phyloP scores from a whole-genome alignment of 2,329 filamentous ascomycete species.

The Hymenotorrendiella dingleyae region DNA sequence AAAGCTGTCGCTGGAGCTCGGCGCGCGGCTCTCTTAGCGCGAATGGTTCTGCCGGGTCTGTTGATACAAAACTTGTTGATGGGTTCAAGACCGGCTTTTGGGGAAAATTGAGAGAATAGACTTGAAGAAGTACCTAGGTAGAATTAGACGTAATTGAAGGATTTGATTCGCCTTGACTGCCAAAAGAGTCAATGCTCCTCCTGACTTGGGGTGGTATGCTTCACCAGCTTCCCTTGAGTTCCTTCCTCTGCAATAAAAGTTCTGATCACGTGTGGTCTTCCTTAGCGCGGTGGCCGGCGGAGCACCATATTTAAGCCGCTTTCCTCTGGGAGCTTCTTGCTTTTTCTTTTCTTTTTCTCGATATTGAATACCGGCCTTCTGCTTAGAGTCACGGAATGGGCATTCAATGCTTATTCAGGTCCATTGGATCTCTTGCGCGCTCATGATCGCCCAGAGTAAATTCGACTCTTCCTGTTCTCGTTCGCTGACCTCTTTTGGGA shows the following conservation, averaged over 20 bases:
- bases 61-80: too few species aligned
- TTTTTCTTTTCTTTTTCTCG: slow-evolving; percentile 44
- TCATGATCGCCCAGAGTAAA: slow-evolving; percentile 94
- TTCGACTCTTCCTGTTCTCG: slow-evolving; percentile 64
- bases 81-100: too few species aligned
- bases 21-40: slow-evolving; percentile 1
- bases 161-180: too few species aligned
- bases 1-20: not conserved
- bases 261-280: too few species aligned
- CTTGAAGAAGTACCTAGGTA: too few species aligned
- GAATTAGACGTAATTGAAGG: too few species aligned
- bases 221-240: too few species aligned
- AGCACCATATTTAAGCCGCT: slow-evolving; percentile 7
- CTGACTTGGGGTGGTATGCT: too few species aligned
- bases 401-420: slow-evolving; percentile 91
- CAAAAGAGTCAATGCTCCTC: too few species aligned
- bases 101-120: too few species aligned
- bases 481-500: slow-evolving; percentile 53
- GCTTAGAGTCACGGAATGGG: slow-evolving; percentile 99
- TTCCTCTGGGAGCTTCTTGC: slow-evolving; percentile 10
- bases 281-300: slow-evolving; percentile 4
- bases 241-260: too few species aligned
- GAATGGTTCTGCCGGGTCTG: too few species aligned
- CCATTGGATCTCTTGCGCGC: slow-evolving; percentile 81
- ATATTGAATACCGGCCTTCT: slow-evolving; percentile 75